These are phyloP conservation scores for Intubia oerlemansii DNA, from an alignment of 2,329 filamentous ascomycete genomes.

Conservation along the genomic window DNA sequence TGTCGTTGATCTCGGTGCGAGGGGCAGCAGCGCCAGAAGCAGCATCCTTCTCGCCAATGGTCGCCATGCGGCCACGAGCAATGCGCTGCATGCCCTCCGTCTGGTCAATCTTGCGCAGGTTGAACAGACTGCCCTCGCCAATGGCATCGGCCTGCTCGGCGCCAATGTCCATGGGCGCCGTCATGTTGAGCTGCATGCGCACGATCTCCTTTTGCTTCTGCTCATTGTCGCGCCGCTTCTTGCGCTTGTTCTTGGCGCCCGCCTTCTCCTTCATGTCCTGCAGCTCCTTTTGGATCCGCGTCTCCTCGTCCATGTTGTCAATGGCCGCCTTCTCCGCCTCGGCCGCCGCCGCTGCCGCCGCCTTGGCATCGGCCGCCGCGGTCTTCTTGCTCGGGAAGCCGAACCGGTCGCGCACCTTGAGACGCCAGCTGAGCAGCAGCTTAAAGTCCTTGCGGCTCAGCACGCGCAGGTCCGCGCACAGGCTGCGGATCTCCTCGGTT, in stretches of 20 bases:
- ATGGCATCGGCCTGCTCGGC: constrained; percentile 64
- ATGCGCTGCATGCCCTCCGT: constrained; percentile 47
- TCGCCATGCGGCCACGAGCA: constrained; percentile 57
- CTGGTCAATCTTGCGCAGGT: constrained; percentile 62
- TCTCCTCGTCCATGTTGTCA: constrained; percentile 83
- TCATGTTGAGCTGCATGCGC: constrained; percentile 97
- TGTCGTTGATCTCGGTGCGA: constrained; percentile 37
- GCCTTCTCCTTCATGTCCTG: constrained; percentile 66
- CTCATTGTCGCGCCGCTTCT: constrained; percentile 76
- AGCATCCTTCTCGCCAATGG: constrained; percentile 19
- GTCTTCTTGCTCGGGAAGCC: constrained; percentile 62
- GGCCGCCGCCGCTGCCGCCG: constrained; percentile 27
- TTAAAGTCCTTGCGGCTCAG: constrained; percentile 91
- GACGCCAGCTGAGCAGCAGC: constrained; percentile 66
- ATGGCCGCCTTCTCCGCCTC: constrained; percentile 31
- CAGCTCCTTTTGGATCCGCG: constrained; percentile 74
- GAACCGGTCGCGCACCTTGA: constrained; percentile 78
- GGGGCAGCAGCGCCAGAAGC: no score
- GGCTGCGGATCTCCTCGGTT: constrained; percentile 56
- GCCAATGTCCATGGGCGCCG: constrained; percentile 84
- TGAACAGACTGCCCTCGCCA: constrained; percentile 71
- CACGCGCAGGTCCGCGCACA: constrained; percentile 70
- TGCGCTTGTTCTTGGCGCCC: constrained; percentile 54
- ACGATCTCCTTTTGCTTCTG: constrained; percentile 84
- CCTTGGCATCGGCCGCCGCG: constrained; percentile 12